These are phyloP conservation scores for Geotrichum siamense DNA, from an alignment of 1,139 yeast species.

Conservation along the genomic window DNA sequence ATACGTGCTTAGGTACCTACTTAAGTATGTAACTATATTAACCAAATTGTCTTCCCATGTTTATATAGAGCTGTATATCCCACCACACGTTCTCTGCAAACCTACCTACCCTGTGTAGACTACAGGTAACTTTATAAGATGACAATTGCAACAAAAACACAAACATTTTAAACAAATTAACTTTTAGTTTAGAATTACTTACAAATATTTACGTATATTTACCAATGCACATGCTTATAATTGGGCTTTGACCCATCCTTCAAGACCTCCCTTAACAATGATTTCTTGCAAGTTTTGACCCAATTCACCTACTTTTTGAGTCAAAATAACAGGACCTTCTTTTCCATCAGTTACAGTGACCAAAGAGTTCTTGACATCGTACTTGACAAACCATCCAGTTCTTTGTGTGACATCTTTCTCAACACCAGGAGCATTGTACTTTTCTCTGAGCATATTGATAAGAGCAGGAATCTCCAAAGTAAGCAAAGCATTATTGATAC, in stretches of 20 bases:
- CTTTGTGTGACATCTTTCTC: conserved; percentile 72
- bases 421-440: conserved; percentile 43
- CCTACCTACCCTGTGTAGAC: too few relatives aligned
- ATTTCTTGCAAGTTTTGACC: conserved; percentile 95
- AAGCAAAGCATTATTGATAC: conserved; percentile 89
- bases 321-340: conserved; percentile 54
- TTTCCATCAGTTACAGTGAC: conserved; percentile 69
- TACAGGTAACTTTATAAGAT: background rate
- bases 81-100: too few relatives aligned
- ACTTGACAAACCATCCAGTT: conserved; percentile 86
- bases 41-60: too few relatives aligned
- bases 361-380: conserved; percentile 85
- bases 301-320: conserved; percentile 88
- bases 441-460: conserved; percentile 66
- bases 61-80: too few relatives aligned
- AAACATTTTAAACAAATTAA: too few relatives aligned
- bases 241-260: conserved; percentile 85
- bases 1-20: too few relatives aligned
- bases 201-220: too few relatives aligned
- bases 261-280: conserved; percentile 94
- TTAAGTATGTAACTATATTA: too few relatives aligned
- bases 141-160: too few relatives aligned
- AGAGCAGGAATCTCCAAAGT: conserved; percentile 90
- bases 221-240: conserved; percentile 13
- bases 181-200: too few relatives aligned